Evolutionary conservation across 192 early-diverging fungal genomes (phyloP).

Genomic region (Backusella australiensis): DNA sequence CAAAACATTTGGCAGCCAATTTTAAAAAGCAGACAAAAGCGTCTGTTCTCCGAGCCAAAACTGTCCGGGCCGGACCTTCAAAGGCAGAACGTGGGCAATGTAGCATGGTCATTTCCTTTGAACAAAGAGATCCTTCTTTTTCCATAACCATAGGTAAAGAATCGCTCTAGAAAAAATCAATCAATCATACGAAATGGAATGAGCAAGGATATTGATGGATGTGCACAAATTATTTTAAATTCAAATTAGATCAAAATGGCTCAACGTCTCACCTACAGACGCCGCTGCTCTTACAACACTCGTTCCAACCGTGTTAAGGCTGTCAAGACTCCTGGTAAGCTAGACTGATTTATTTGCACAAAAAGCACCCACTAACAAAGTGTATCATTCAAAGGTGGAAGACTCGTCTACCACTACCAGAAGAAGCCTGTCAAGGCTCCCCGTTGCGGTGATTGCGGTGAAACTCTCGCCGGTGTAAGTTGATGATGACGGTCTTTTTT

Average conservation of each 20-base stretch:
- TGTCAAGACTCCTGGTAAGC: conserved; percentile 82
- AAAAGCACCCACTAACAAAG: background rate
- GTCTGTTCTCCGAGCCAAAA: background rate
- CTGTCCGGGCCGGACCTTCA: background rate
- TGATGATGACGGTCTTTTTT: too few relatives aligned
- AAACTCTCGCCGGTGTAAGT: conserved; percentile 83
- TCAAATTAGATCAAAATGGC: conserved; percentile 49
- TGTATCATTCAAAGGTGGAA: conserved; percentile 60
- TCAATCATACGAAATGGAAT: conserved; percentile 9
- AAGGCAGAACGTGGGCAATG: background rate
- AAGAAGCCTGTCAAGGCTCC: conserved; percentile 91
- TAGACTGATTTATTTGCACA: background rate
- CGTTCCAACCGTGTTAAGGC: conserved; percentile 83
- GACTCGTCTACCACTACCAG: conserved; percentile 87
- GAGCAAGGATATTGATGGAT: background rate
- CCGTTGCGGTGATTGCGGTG: conserved; percentile 97
- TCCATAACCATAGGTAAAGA: conserved; percentile 20
- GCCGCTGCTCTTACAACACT: conserved; percentile 87
- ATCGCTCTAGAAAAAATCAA: background rate
- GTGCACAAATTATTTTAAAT: background rate
- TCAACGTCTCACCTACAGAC: conserved; percentile 83
- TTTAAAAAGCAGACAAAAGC: background rate
- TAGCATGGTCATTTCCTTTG: conserved; percentile 1
- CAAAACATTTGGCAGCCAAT: background rate
- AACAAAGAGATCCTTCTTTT: conserved; percentile 20